Evolutionary conservation across 2,329 filamentous ascomycete genomes (phyloP), one percentile per base, ranked within the genome.

Genomic region (Ilyonectria destructans): DNA sequence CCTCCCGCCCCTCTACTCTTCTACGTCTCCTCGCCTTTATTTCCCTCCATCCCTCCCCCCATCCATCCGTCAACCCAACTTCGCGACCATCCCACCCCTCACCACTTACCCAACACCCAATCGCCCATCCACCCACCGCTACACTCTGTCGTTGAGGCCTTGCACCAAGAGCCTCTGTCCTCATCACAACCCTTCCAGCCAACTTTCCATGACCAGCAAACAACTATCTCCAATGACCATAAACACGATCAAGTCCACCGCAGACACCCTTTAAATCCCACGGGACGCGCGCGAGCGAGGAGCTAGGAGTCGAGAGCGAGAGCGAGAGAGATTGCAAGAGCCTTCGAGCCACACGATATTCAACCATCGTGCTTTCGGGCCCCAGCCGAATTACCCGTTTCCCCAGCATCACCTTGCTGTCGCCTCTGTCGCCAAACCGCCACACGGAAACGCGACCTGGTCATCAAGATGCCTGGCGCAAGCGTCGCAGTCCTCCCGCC

Each of bases 231-330:
- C 80, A 83, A 91, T 91, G 89, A 90, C 83, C 82, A 86, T 77
- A 75, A 80, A 75, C 73, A 82, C 80, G 75, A 78, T 74, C 83
- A 72, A 85, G 85, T 86, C 85, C 85, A 82, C 80, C 80, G 83
- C 83, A 85, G 87, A 87, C 88, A 91, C 89, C 86, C 90, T 91
- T 91, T 92, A 89, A 91, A 89, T 83, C 87, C 85, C 85, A 90
- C 89, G 89, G 88, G 88, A 89, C 84, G 87, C 86, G 86, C 84
- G 86, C 85, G 86, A 88, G 87, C 82, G 87, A 89, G 86, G 80
- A 82, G 79, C 78, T 75, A 81, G 82, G 79, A 80, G 79, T 78
- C 70, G 76, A 80, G 76, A 80, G 77, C 73, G 69, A 77, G 74
- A 83, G 82, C 64, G 69, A 73, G 68, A 75, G 72, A 72, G 67